These are phyloP conservation scores for Emydomyces testavorans DNA, from an alignment of 2,329 filamentous ascomycete species.

Conservation along the genomic window DNA sequence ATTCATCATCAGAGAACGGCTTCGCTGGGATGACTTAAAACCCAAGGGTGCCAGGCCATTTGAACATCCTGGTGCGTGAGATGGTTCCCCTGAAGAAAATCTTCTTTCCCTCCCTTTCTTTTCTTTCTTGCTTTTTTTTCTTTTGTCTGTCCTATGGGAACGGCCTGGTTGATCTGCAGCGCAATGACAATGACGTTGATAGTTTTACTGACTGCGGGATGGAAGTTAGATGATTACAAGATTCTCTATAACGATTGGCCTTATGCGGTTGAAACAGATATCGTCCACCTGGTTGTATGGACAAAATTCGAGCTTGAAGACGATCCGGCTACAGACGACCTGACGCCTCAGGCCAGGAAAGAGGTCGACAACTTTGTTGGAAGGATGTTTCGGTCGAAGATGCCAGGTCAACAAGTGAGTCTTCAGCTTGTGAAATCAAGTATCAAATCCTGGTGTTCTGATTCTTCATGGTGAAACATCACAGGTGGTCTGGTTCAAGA, in stretches of 20 bases:
- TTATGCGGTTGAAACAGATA: slow-evolving; percentile 45
- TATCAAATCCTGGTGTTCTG: no score
- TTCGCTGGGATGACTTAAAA: slow-evolving; percentile 39
- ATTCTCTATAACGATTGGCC: slow-evolving; percentile 54
- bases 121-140: not conserved
- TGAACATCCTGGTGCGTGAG: slow-evolving; percentile 26
- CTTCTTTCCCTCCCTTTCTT: not conserved
- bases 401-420: slow-evolving; percentile 30
- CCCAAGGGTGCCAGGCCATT: slow-evolving; percentile 29
- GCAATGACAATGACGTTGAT: no score
- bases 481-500: slow-evolving; percentile 55
- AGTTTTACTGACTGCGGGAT: no score
- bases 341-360: slow-evolving; percentile 38
- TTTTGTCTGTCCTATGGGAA: slow-evolving; percentile 1
- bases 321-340: slow-evolving; percentile 38
- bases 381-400: slow-evolving; percentile 45
- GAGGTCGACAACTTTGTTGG: slow-evolving; percentile 42
- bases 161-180: slow-evolving; percentile 41
- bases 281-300: slow-evolving; percentile 50
- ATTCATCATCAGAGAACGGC: slow-evolving; percentile 45
- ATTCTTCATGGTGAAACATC: not conserved
- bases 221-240: slow-evolving; percentile 37
- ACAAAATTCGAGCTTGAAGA: slow-evolving; percentile 38
- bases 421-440: no score
- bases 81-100: not conserved